phyloP scores from a whole-genome alignment of 306 rosid genomes.

The Vigna nakashimae region DNA sequence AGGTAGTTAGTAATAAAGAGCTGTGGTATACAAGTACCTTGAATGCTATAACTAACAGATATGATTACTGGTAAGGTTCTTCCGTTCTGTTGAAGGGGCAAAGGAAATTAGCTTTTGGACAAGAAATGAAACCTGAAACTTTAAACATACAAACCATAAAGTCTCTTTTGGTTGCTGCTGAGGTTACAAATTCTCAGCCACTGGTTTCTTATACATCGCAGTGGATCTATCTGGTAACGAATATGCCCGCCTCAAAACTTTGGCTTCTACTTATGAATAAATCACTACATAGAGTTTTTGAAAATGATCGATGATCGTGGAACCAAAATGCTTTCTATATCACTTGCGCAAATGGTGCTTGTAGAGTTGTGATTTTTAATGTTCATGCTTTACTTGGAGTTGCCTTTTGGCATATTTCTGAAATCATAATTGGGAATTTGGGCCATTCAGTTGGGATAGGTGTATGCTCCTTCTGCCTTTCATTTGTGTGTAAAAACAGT shows the following conservation, averaged over 20 bases:
- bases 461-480: not conserved
- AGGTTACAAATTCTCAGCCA: slow-evolving; percentile 23
- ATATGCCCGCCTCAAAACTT: not conserved
- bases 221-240: slow-evolving; percentile 42
- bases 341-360: slow-evolving; percentile 2
- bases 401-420: slow-evolving; percentile 19
- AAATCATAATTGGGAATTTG: not conserved
- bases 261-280: slow-evolving; percentile 18
- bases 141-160: slow-evolving; percentile 32
- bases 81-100: slow-evolving; percentile 32
- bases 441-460: slow-evolving; percentile 15
- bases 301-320: slow-evolving; percentile 1
- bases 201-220: slow-evolving; percentile 8
- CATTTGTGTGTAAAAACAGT: not conserved
- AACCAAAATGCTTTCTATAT: not conserved
- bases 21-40: slow-evolving; percentile 31
- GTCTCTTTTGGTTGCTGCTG: slow-evolving; percentile 37
- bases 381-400: slow-evolving; percentile 12
- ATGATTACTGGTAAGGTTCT: slow-evolving; percentile 27
- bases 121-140: slow-evolving; percentile 22
- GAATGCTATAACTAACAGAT: not conserved
- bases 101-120: slow-evolving; percentile 44
- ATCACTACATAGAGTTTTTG: slow-evolving; percentile 36
- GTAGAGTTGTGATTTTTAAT: not conserved
- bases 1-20: slow-evolving; percentile 41